Conservation (phyloP, 1,284 basidiomycete species). For the Ustilago bromivora region DNA sequence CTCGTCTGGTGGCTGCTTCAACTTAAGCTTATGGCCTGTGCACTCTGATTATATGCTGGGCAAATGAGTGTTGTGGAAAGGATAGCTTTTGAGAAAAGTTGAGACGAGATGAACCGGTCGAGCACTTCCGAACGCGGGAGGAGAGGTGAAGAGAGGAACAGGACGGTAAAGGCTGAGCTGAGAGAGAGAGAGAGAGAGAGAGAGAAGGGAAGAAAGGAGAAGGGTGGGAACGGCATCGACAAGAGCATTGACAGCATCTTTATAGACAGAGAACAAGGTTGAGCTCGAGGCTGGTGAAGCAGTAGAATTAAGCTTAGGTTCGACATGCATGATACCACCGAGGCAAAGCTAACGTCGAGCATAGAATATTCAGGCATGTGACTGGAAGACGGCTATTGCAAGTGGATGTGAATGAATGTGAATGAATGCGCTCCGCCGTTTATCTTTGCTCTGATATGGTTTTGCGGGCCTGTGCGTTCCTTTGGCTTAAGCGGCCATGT, state of each 20-base stretch:
- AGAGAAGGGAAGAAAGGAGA: not conserved
- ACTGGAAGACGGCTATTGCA: no score
- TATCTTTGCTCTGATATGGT: constrained; percentile 4
- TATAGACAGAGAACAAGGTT: constrained; percentile 2
- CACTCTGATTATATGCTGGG: not conserved
- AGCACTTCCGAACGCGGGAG: constrained; percentile 3
- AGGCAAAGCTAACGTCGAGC: not conserved
- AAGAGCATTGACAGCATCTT: not conserved
- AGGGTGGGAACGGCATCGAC: not conserved
- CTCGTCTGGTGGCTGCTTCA: not conserved
- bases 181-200: not conserved
- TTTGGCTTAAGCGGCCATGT: not conserved
- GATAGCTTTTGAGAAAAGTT: not conserved
- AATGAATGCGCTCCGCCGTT: constrained; percentile 13
- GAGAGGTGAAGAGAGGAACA: not conserved
- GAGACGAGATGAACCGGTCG: not conserved
- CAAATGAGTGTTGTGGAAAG: not conserved
- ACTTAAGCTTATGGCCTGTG: not conserved
- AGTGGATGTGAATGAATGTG: no score
- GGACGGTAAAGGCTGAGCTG: not conserved
- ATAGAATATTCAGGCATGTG: not conserved
- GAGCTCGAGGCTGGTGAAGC: not conserved
- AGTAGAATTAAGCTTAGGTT: not conserved
- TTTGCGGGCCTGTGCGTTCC: not conserved
- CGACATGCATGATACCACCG: not conserved